Conservation (phyloP, 2,329 filamentous ascomycete species). For the Aspergillus sp. region DNA sequence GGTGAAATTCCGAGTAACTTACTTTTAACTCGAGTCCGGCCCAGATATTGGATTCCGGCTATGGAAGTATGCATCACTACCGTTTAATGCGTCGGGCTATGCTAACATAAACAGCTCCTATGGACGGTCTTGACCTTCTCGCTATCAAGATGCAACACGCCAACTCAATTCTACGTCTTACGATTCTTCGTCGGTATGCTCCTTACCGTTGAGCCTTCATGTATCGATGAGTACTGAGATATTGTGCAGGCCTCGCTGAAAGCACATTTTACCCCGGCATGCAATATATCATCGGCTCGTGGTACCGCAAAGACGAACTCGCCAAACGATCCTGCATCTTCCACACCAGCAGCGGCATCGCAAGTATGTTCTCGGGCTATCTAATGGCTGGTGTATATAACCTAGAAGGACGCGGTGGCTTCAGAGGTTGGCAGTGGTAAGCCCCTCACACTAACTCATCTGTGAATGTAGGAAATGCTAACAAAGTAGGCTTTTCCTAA, state of each 20-base stretch:
- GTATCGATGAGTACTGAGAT: neutral
- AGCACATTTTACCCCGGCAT: constrained; percentile 48
- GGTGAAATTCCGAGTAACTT: constrained; percentile 48
- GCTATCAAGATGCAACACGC: constrained; percentile 34
- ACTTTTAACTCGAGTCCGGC: constrained; percentile 43
- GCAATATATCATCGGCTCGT: constrained; percentile 47
- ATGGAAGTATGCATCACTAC: constrained; percentile 31
- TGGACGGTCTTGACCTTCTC: constrained; percentile 47
- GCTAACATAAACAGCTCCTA: constrained; percentile 25
- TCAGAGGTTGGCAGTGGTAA: constrained; percentile 48
- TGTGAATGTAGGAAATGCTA: neutral
- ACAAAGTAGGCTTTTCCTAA: constrained; percentile 41
- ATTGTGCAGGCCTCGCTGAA: constrained; percentile 38
- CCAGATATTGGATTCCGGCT: constrained; percentile 43
- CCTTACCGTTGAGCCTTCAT: too few relatives aligned
- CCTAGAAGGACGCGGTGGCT: constrained; percentile 43
- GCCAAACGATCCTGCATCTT: constrained; percentile 50
- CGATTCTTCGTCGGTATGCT: constrained; percentile 43
- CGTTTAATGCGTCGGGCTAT: neutral
- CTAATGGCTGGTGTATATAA: constrained; percentile 49
- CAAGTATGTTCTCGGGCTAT: constrained; percentile 44
- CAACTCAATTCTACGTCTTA: constrained; percentile 41
- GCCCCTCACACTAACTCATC: neutral
- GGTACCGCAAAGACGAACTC: constrained; percentile 47
- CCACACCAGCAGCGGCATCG: constrained; percentile 42